Base-by-base conservation (phyloP, 2,329 filamentous ascomycete species). In the Nemania bipapillata region DNA sequence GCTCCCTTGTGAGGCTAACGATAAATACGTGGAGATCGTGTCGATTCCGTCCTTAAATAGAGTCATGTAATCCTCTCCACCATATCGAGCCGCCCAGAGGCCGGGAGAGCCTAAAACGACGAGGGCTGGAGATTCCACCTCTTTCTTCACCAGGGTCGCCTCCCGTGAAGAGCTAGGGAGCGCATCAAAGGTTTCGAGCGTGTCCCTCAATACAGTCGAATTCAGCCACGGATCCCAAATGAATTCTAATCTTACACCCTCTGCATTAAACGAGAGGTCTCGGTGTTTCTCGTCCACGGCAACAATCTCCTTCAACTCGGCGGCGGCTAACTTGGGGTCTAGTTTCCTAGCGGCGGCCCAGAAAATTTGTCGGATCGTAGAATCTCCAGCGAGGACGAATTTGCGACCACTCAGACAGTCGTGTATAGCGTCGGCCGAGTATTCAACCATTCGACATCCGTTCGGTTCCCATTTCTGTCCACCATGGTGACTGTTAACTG, bases 151-250 rank as follows among this genome's bases (percentile, higher is more conserved):
- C 17, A 69, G 70, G n/a, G 59, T 69, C n/a, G 73, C 66, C 54
- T 70, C 54, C 22, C 47, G 40, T 32, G 70, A 63, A 22, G 70
- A 69, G 40, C 49, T 67, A 28, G 20, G 70, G 56, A 58, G 70
- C 69, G 54, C 50, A 32, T 74, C 76, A 70, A 82, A 84, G 1
- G 74, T 74, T 30, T 77, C 74, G 49, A 88, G 72, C 55, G 85
- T 81, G 15, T 78, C 74, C 26, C 80, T 74, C 30, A 86, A 73
- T 8, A 73, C 73, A 0, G 83, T 82, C 30, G 84, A 82, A 75
- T 90, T 87, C 26, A 90, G 80, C 78, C 82, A 89, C 0, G 89
- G 89, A 76, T 91, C 88, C 87, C 87, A 91, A 11, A 89, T 76
- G 70, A 89, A 90, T 54, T 86, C 80, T 28, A 90, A 72, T 30